phyloP scores from a whole-genome alignment of 495 filamentous ascomycete genomes.

The Penicillium odoratum region DNA sequence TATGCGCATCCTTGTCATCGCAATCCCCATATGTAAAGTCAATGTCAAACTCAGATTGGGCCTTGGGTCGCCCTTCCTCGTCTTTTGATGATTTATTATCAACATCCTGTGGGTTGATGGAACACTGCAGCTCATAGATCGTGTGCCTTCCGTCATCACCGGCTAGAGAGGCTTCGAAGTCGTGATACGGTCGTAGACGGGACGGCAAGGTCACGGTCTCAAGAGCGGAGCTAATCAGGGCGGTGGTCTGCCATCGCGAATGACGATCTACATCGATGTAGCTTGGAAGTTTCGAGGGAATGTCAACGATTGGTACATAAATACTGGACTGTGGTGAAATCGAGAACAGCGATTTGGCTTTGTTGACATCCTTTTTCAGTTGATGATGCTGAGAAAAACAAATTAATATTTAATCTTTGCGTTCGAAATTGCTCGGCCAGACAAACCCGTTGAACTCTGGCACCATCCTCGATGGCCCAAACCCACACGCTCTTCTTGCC shows the following conservation, averaged over 20 bases:
- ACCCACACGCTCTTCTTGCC: constrained; percentile 83
- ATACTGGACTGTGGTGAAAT: constrained; percentile 71
- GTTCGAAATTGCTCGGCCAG: constrained; percentile 1
- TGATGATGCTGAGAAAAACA: constrained; percentile 29
- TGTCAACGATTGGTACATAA: constrained; percentile 73
- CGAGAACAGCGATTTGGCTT: constrained; percentile 65
- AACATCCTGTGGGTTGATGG: constrained; percentile 35
- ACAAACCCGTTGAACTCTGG: constrained; percentile 57
- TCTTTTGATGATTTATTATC: constrained; percentile 15
- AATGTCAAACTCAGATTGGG: constrained; percentile 53
- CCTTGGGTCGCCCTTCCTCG: constrained; percentile 18
- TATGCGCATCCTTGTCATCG: constrained; percentile 43
- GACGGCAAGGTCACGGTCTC: constrained; percentile 81
- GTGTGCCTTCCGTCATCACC: constrained; percentile 72
- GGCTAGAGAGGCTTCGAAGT: constrained; percentile 71
- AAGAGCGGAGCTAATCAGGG: constrained; percentile 71
- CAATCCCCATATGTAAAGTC: constrained; percentile 54
- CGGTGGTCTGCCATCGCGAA: constrained; percentile 81
- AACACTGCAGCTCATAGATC: constrained; percentile 70
- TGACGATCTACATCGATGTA: constrained; percentile 62
- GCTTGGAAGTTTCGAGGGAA: constrained; percentile 54
- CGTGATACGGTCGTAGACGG: constrained; percentile 59
- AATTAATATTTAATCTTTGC: neutral
- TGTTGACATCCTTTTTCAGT: constrained; percentile 62
- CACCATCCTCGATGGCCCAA: constrained; percentile 75